A percentile compares a stretch with the other conserved stretches of the same genome.
These are phyloP conservation scores for Psidium guajava DNA, from an alignment of 345 rosid genomes.

Conservation along the genomic window DNA sequence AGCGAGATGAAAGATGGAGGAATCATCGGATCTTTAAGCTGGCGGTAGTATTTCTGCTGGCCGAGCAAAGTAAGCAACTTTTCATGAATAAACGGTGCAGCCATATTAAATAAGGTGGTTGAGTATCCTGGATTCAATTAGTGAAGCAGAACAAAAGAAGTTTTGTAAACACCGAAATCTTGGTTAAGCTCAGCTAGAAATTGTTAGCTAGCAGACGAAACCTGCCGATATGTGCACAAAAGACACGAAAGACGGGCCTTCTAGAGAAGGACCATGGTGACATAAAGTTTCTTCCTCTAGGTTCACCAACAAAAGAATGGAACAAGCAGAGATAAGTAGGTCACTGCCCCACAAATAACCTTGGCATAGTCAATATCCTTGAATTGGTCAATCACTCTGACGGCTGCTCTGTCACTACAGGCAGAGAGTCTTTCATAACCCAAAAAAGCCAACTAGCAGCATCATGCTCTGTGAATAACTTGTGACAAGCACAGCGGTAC, in stretches of 20 bases:
- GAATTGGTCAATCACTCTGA: neutral
- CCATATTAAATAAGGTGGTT: neutral
- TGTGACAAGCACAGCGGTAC: neutral
- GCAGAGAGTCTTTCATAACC: neutral
- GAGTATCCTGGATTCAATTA: neutral
- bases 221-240: neutral
- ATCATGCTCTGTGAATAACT: neutral
- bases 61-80: neutral
- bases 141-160: neutral
- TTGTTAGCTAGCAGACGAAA: neutral
- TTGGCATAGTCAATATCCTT: neutral
- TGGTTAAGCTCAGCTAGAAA: neutral
- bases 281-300: neutral
- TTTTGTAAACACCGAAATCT: neutral
- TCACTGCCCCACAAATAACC: neutral
- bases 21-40: neutral
- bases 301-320: neutral
- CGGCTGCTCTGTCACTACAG: neutral
- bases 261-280: neutral
- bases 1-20: neutral
- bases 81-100: neutral
- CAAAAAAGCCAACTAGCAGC: neutral
- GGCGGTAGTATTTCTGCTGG: neutral
- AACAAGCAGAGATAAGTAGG: neutral
- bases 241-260: neutral